A percentile compares a stretch with the other conserved stretches of the same genome.
These are phyloP conservation scores for Triglochin maritima DNA, from an alignment of 106 monocot species.

Conservation along the genomic window DNA sequence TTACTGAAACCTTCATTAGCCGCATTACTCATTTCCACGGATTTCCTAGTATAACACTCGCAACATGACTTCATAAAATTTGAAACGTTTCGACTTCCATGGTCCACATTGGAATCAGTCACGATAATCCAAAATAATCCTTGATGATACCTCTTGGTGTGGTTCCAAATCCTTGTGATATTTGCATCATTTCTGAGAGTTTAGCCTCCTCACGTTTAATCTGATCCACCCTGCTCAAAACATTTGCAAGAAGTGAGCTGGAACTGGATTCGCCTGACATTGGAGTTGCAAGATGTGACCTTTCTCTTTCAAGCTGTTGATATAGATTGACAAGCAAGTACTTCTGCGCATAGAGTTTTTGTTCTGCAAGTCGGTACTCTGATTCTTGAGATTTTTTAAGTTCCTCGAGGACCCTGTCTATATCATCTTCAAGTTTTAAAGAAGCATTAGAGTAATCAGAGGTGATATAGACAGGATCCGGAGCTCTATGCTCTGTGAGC, in stretches of 20 bases:
- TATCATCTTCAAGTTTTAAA: conserved; percentile 39
- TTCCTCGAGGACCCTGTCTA: conserved; percentile 34
- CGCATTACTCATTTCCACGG: too few relatives aligned
- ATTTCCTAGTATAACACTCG: too few relatives aligned
- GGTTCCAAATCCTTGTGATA: conserved; percentile 38
- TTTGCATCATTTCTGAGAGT: conserved; percentile 46
- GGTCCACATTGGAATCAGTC: too few relatives aligned
- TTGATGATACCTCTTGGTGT: conserved; percentile 16
- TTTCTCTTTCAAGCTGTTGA: conserved; percentile 37
- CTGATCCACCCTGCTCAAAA: conserved; percentile 36
- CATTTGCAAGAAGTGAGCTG: conserved; percentile 28
- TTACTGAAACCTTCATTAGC: too few relatives aligned
- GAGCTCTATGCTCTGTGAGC: conserved; percentile 1
- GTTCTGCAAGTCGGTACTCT: conserved; percentile 41
- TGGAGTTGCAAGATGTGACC: conserved; percentile 32
- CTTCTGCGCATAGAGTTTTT: conserved; percentile 55
- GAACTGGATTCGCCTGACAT: conserved; percentile 6
- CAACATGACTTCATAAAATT: too few relatives aligned
- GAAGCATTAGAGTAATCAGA: conserved; percentile 23
- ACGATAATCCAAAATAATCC: conserved; percentile 22
- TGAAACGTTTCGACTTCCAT: too few relatives aligned
- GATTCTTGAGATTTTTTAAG: conserved; percentile 51
- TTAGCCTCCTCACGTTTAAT: conserved; percentile 56
- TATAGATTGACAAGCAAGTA: conserved; percentile 49
- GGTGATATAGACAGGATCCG: conserved; percentile 16